Conservation (phyloP, 1,284 basidiomycete genomes). For the Uromyces viciae-fabae region DNA sequence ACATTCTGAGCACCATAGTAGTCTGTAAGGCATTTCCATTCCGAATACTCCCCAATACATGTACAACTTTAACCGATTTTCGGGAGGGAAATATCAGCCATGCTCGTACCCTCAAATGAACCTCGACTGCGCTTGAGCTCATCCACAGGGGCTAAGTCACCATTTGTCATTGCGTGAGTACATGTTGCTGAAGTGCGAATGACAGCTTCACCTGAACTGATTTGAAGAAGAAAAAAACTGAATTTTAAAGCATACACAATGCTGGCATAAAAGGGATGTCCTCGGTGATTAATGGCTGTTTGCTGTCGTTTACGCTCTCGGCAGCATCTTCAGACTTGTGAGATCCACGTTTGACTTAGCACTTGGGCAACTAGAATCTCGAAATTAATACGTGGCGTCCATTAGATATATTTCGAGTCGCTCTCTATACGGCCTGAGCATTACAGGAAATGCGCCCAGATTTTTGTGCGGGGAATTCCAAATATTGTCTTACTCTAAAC, state of each 20-base stretch:
- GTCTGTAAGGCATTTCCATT: conserved; percentile 23
- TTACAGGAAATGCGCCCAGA: conserved; percentile 42
- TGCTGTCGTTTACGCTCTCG: conserved; percentile 35
- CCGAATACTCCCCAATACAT: too few relatives aligned
- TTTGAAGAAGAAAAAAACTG: background rate
- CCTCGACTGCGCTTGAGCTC: conserved; percentile 27
- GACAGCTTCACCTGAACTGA: too few relatives aligned
- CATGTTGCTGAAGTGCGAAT: background rate
- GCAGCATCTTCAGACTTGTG: conserved; percentile 45
- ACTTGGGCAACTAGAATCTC: background rate
- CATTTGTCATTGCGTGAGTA: conserved; percentile 45
- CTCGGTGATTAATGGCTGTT: conserved; percentile 30
- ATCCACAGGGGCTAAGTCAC: conserved; percentile 36
- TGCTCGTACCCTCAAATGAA: conserved; percentile 43
- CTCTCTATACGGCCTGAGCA: conserved; percentile 40
- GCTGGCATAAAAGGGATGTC: conserved; percentile 44
- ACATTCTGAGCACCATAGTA: conserved; percentile 28
- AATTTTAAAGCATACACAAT: conserved; percentile 34
- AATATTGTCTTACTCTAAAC: background rate
- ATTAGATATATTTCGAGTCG: conserved; percentile 43
- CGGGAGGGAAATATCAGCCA: conserved; percentile 8
- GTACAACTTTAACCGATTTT: too few relatives aligned
- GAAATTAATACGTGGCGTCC: background rate
- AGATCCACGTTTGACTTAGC: background rate
- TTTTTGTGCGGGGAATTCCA: conserved; percentile 26